A percentile compares a stretch with the other conserved stretches of the same genome.
These are phyloP conservation scores for Linnemannia elongata DNA, from an alignment of 192 early-diverging fungal species.

Conservation along the genomic window DNA sequence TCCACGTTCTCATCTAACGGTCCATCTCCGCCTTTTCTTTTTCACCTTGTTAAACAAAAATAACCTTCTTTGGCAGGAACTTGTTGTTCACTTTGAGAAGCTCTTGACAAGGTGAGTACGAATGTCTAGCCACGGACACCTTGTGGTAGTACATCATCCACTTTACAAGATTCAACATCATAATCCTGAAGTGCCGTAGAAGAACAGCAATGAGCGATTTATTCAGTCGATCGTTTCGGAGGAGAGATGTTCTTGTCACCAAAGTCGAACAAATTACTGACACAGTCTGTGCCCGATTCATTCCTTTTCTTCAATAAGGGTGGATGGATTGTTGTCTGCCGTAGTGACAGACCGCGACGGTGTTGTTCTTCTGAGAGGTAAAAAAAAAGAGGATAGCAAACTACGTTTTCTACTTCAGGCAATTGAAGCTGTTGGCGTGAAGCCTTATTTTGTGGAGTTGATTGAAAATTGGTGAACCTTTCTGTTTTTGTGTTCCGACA, in stretches of 20 bases:
- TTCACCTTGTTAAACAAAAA: neutral
- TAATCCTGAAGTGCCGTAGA: neutral
- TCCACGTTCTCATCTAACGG: neutral
- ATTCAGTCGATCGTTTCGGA: neutral
- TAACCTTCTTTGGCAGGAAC: constrained; percentile 23
- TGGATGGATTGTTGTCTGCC: constrained; percentile 65
- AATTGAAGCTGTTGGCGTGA: too few species aligned
- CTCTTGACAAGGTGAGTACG: constrained; percentile 47
- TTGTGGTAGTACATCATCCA: neutral
- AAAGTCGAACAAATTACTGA: neutral
- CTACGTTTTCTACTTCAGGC: neutral
- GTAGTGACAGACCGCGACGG: constrained; percentile 74
- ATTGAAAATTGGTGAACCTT: neutral
- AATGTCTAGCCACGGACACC: neutral
- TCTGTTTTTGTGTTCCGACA: neutral
- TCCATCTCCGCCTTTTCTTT: neutral
- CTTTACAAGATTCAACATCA: constrained; percentile 30
- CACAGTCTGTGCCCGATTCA: neutral
- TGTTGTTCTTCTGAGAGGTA: constrained; percentile 71
- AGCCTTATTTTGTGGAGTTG: neutral
- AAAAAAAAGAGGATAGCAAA: neutral
- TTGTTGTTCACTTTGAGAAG: constrained; percentile 58
- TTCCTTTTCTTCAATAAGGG: constrained; percentile 15
- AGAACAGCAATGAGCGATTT: neutral
- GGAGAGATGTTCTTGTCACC: neutral